Evolutionary conservation across 106 monocot species (phyloP).

Genomic region (Dendrobium chrysotoxum): DNA sequence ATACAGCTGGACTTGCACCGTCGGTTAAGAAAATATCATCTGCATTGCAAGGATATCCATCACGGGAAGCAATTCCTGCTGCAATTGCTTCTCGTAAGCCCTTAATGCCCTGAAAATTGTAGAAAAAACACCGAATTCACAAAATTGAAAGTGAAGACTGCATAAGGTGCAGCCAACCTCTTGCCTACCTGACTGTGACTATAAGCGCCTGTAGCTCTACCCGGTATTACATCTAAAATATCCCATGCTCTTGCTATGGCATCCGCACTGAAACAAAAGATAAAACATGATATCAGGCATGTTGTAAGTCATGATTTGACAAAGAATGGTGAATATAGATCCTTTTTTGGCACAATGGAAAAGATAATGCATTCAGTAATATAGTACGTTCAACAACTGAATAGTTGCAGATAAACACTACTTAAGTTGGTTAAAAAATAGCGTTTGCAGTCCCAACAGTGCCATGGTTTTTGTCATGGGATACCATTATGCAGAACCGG

Average conservation of each 20-base stretch:
- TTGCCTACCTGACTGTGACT: conserved; percentile 85
- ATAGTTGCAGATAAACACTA: neutral
- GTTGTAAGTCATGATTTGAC: neutral
- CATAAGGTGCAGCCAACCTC: neutral
- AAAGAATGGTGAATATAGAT: neutral
- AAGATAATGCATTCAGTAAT: neutral
- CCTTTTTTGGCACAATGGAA: neutral
- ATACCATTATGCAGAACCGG: neutral
- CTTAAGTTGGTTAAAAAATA: neutral
- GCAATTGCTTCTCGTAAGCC: conserved; percentile 92
- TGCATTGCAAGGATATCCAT: conserved; percentile 79
- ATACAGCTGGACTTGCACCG: conserved; percentile 94
- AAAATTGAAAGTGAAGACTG: neutral
- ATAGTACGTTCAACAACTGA: neutral
- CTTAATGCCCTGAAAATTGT: conserved; percentile 67
- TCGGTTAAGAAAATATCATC: conserved; percentile 96
- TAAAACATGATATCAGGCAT: neutral
- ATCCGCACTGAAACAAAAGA: conserved; percentile 52
- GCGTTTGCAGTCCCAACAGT: neutral
- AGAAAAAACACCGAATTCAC: neutral
- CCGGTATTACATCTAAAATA: conserved; percentile 74
- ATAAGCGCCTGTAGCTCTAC: conserved; percentile 88
- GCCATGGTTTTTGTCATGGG: neutral
- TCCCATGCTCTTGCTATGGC: conserved; percentile 71
- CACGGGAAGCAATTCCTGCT: conserved; percentile 79